A percentile compares a stretch with the other conserved stretches of the same genome.
Evolutionary conservation across 352 stramenopile genomes (phyloP).

Genomic region (Halophytophthora batemanensis): DNA sequence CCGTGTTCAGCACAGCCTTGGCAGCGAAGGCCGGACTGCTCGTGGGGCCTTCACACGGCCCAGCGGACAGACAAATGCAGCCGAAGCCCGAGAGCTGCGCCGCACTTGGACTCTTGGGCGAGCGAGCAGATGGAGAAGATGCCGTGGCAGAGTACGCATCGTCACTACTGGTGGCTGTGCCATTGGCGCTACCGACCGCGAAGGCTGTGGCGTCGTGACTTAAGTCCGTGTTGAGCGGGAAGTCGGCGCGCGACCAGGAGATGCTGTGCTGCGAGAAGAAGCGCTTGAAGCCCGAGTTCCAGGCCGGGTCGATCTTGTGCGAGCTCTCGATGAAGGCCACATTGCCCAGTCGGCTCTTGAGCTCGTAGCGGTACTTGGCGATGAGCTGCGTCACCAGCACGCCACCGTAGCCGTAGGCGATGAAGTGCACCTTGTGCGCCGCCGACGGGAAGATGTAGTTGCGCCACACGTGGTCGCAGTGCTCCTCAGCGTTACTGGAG

Average conservation of each 20-base stretch:
- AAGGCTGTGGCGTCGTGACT: slow-evolving; percentile 28
- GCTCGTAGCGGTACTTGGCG: slow-evolving; percentile 71
- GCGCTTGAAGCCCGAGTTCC: slow-evolving; percentile 69
- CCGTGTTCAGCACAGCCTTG: slow-evolving; percentile 62
- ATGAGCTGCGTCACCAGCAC: slow-evolving; percentile 77
- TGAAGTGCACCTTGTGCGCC: slow-evolving; percentile 87
- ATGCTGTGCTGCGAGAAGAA: slow-evolving; percentile 83
- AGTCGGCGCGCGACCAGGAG: slow-evolving; percentile 68
- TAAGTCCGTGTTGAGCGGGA: slow-evolving; percentile 63
- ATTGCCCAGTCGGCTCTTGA: slow-evolving; percentile 78
- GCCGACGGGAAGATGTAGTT: slow-evolving; percentile 82
- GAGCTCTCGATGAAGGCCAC: slow-evolving; percentile 88
- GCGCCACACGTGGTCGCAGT: slow-evolving; percentile 86
- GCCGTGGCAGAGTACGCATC: slow-evolving; percentile 14
- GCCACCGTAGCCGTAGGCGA: slow-evolving; percentile 85
- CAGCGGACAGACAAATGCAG: slow-evolving; percentile 76
- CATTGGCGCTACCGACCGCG: slow-evolving; percentile 10
- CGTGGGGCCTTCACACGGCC: slow-evolving; percentile 43
- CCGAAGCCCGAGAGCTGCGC: slow-evolving; percentile 49
- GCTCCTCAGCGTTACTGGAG: slow-evolving; percentile 83
- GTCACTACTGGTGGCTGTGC: slow-evolving; percentile 21
- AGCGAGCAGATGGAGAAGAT: slow-evolving; percentile 21
- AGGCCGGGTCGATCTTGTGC: slow-evolving; percentile 72
- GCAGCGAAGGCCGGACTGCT: slow-evolving; percentile 71
- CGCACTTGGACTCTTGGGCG: slow-evolving; percentile 30